These are phyloP conservation scores for Tricharina praecox DNA, from an alignment of 495 filamentous ascomycete genomes.

Conservation along the genomic window DNA sequence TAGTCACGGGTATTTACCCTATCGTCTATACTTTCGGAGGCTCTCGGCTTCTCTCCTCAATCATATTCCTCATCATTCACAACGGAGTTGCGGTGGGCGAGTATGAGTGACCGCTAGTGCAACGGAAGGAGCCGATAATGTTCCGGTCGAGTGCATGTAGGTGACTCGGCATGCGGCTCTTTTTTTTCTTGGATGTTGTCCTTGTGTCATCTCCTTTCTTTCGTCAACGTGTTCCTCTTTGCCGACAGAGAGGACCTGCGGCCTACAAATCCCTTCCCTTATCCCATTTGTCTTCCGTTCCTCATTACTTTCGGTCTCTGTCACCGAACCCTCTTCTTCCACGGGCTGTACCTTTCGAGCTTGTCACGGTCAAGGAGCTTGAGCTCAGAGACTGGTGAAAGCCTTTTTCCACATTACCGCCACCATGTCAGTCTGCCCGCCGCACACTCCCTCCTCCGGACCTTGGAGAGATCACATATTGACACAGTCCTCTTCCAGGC, in stretches of 20 bases:
- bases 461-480: neutral
- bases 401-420: neutral
- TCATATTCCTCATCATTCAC: too few relatives aligned
- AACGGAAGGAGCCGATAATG: too few relatives aligned
- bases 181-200: neutral
- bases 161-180: too few relatives aligned
- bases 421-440: conserved; percentile 3
- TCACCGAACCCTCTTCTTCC: neutral
- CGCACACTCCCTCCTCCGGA: neutral
- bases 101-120: too few relatives aligned
- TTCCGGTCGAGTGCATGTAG: too few relatives aligned
- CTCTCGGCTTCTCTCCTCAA: too few relatives aligned
- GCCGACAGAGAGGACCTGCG: too few relatives aligned
- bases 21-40: too few relatives aligned
- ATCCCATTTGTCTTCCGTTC: neutral
- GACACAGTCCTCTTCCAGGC: conserved; percentile 27
- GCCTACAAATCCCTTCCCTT: neutral
- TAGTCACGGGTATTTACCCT: too few relatives aligned
- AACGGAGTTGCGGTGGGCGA: too few relatives aligned
- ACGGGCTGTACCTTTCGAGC: neutral
- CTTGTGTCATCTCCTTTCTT: neutral
- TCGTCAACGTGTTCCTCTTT: neutral
- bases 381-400: conserved; percentile 1
- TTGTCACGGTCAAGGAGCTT: neutral
- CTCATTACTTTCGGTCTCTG: neutral